Evolutionary conservation across 106 monocot species (phyloP), one percentile per base, ranked within the genome.

Genomic region (Dendrobium officinale): DNA sequence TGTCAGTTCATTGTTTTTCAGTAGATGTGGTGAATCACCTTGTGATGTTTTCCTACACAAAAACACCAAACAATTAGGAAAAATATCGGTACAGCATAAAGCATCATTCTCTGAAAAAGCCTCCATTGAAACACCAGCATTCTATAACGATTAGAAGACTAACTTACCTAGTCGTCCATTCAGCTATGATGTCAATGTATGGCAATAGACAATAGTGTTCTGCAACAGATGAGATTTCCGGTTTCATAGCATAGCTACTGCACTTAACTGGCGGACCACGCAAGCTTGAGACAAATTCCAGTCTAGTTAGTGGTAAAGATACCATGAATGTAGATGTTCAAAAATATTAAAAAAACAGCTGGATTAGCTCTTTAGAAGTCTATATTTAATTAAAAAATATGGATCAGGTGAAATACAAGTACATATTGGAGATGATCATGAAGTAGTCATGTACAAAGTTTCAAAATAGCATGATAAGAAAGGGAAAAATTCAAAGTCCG

Each of bases 161-260:
- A 4, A 10, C 22, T 6, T 67, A 67, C 67, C 67, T 67, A 67
- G 67, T 27, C 1, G 29, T 2, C 67, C 67, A 67, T 67, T 67
- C 27, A 27, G 24, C 27, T 67, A 67, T 29, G 22, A 67, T 67
- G 6, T 29, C 67, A 67, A 67, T 29, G 29, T 67, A 67, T 67
- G 67, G 67, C 67, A 67, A 67, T 10, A 67, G 29, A 31, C 67
- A 67, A n/a, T 67, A 67, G 29, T 67, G 67, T 27, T 67, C 67
- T 29, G 67, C 67, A 67, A 67, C 67, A 31, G 67, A 24, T 67
- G 67, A 33, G 26, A 67, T 67, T 67, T 67, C 67, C 9, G 67
- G 27, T 67, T 67, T 67, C 67, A 27, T 27, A 67, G 10, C 24
- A 27, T 27, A 27, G 29, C 29, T 24, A 2, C 67, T 67, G 67